Conservation (phyloP, 1,284 basidiomycete species). For the Leccinum pachyderme region DNA sequence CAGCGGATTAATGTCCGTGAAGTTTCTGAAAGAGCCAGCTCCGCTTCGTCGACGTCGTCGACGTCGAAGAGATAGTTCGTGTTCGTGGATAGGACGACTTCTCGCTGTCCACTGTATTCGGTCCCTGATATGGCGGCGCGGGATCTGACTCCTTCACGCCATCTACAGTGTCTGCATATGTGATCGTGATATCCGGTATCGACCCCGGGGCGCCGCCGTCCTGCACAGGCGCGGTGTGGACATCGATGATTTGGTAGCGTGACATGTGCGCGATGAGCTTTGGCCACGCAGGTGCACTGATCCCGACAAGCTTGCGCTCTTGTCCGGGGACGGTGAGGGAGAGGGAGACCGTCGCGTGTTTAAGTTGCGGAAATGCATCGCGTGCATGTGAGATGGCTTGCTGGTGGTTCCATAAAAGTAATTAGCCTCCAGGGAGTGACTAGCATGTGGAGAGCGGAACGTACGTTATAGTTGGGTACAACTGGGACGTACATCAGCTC, state of each 20-base stretch:
- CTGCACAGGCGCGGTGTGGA: constrained; percentile 33
- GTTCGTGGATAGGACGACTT: constrained; percentile 9
- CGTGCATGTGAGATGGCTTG: constrained; percentile 53
- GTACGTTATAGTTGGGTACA: constrained; percentile 45
- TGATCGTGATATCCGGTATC: constrained; percentile 23
- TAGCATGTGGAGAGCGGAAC: constrained; percentile 7
- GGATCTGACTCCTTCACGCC: constrained; percentile 4
- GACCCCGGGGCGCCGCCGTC: not conserved
- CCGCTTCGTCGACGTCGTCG: constrained; percentile 8
- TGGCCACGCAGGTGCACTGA: constrained; percentile 58
- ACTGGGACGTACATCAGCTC: constrained; percentile 55
- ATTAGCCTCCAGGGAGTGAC: not conserved
- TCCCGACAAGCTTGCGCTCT: constrained; percentile 40
- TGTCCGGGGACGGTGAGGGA: constrained; percentile 38
- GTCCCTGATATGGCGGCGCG: constrained; percentile 18
- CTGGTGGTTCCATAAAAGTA: constrained; percentile 31
- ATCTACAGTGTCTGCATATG: constrained; percentile 16
- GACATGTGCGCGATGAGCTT: constrained; percentile 43
- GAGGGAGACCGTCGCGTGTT: constrained; percentile 45
- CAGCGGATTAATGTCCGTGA: not conserved
- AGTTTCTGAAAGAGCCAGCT: constrained; percentile 24
- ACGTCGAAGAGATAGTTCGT: not conserved
- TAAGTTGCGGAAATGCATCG: constrained; percentile 45
- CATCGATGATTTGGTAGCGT: constrained; percentile 54
- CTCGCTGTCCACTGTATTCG: constrained; percentile 10